Evolutionary conservation across 495 filamentous ascomycete genomes (phyloP).

Genomic region (Choiromyces venosus): DNA sequence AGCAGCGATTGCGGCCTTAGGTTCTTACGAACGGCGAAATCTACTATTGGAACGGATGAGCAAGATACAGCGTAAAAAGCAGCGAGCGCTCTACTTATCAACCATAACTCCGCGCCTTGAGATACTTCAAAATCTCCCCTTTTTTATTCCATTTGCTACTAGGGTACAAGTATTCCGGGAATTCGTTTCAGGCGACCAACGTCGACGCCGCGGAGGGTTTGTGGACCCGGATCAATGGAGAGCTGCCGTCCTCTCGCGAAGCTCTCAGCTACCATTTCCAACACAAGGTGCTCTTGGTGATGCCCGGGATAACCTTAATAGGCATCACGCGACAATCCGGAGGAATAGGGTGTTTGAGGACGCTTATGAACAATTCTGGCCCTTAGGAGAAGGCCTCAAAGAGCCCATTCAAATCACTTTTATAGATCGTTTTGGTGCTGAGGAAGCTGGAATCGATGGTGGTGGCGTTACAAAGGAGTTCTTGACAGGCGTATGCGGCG

Average conservation of each 20-base stretch:
- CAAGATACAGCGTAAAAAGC: slow-evolving; percentile 42
- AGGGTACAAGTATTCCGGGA: slow-evolving; percentile 90
- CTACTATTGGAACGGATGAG: slow-evolving; percentile 32
- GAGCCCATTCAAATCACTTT: slow-evolving; percentile 98
- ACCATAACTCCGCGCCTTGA: slow-evolving; percentile 77
- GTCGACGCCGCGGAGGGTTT: slow-evolving; percentile 65
- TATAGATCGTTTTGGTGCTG: slow-evolving; percentile 78
- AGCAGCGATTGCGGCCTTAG: slow-evolving; percentile 40
- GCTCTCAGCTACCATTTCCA: slow-evolving; percentile 8
- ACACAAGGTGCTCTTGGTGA: slow-evolving; percentile 11
- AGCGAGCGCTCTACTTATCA: slow-evolving; percentile 62
- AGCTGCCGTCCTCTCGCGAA: slow-evolving; percentile 23
- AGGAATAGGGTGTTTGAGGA: slow-evolving; percentile 78
- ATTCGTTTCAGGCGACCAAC: slow-evolving; percentile 79
- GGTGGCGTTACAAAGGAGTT: slow-evolving; percentile 99
- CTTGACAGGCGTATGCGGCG: slow-evolving; percentile 77
- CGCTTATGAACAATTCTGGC: slow-evolving; percentile 78
- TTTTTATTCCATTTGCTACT: slow-evolving; percentile 88
- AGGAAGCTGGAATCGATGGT: slow-evolving; percentile 92
- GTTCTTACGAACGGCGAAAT: slow-evolving; percentile 45
- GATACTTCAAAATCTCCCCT: slow-evolving; percentile 92
- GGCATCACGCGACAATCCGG: slow-evolving; percentile 75
- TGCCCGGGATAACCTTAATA: slow-evolving; percentile 50
- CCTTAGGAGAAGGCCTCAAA: slow-evolving; percentile 74
- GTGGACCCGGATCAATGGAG: slow-evolving; percentile 56